These are phyloP conservation scores for Aureococcus anophagefferens DNA, from an alignment of 108 stramenopile genomes.

Conservation along the genomic window DNA sequence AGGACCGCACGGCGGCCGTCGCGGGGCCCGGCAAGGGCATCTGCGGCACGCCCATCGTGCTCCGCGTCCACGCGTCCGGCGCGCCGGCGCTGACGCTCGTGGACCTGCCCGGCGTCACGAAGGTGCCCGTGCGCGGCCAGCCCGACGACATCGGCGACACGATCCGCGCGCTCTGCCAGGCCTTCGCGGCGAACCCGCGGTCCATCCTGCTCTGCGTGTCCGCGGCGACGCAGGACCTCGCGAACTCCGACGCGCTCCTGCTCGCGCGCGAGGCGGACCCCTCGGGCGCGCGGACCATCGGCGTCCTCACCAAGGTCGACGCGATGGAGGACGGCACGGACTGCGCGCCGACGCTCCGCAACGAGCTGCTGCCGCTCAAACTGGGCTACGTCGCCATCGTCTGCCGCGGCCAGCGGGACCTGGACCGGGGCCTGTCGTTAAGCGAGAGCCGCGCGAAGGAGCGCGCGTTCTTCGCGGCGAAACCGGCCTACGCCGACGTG, in stretches of 20 bases:
- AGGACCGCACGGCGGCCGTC: slow-evolving; percentile 79
- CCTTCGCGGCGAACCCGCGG: slow-evolving; percentile 42
- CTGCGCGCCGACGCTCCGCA: slow-evolving; percentile 73
- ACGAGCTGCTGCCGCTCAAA: slow-evolving; percentile 77
- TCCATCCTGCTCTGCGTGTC: slow-evolving; percentile 56
- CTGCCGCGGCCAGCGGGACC: slow-evolving; percentile 90
- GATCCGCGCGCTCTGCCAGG: slow-evolving; percentile 47
- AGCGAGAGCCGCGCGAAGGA: slow-evolving; percentile 77
- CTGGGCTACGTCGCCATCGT: slow-evolving; percentile 90
- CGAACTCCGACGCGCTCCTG: slow-evolving; percentile 53
- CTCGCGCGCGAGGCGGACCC: slow-evolving; percentile 44
- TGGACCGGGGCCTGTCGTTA: slow-evolving; percentile 74
- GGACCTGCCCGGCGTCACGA: slow-evolving; percentile 17
- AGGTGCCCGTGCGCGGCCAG: slow-evolving; percentile 58
- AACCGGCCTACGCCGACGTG: slow-evolving; percentile 38
- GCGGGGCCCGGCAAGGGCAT: slow-evolving; percentile 52
- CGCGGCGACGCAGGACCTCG: slow-evolving; percentile 53
- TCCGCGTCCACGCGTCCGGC: slow-evolving; percentile 7
- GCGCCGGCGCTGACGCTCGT: slow-evolving; percentile 9
- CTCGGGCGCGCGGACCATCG: slow-evolving; percentile 43
- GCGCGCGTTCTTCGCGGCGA: slow-evolving; percentile 67
- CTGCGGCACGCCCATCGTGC: slow-evolving; percentile 6
- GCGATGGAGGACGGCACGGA: slow-evolving; percentile 59
- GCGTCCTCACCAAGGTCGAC: slow-evolving; percentile 58
- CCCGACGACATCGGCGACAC: slow-evolving; percentile 52